Conservation (phyloP, 176 grass and related monocot genomes). For the Phoenix roebelenii region DNA sequence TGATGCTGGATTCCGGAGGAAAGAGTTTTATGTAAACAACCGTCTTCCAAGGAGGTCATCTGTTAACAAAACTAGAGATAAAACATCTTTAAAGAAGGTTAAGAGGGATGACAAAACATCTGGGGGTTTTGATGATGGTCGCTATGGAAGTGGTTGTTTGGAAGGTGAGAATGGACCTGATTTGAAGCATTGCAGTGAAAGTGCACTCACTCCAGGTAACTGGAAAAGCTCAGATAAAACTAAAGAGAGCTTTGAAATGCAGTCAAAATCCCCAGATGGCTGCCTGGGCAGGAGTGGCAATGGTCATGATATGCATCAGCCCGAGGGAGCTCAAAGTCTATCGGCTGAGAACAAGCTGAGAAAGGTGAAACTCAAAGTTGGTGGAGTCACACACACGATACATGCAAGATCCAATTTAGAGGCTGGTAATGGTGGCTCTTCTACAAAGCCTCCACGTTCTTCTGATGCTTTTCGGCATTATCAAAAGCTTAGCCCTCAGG, state of each 20-base stretch:
- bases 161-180: conserved; percentile 6
- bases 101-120: conserved; percentile 33
- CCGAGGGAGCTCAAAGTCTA: conserved; percentile 2
- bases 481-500: conserved; percentile 4
- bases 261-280: conserved; percentile 17
- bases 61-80: neutral
- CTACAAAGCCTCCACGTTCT: neutral
- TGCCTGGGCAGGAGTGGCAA: neutral
- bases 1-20: conserved; percentile 28
- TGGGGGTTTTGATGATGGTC: neutral
- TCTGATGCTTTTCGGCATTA: neutral
- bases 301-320: neutral
- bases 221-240: conserved; percentile 14
- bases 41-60: conserved; percentile 22
- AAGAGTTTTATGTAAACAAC: conserved; percentile 59
- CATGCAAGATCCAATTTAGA: conserved; percentile 37
- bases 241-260: conserved; percentile 4
- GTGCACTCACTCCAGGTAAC: conserved; percentile 28
- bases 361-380: conserved; percentile 78
- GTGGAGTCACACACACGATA: conserved; percentile 43
- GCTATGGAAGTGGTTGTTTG: conserved; percentile 20
- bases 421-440: conserved; percentile 8
- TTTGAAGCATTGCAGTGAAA: conserved; percentile 15
- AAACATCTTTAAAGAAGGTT: conserved; percentile 23
- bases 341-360: conserved; percentile 41